Conservation (phyloP, 768 basidiomycete species). For the Psilocybe cyanescens region DNA sequence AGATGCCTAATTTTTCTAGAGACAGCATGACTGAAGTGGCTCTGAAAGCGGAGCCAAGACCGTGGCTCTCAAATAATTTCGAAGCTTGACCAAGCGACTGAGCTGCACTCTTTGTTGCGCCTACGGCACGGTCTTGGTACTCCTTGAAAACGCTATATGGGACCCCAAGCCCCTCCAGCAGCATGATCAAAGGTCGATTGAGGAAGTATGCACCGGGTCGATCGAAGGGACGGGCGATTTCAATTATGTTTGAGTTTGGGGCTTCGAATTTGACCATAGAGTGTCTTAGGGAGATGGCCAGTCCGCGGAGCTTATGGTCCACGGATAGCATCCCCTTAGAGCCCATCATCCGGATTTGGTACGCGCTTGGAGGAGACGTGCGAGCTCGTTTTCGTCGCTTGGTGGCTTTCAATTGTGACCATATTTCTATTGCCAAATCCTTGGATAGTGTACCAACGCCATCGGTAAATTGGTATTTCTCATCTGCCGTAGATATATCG, state of each 20-base stretch:
- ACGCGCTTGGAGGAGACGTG: constrained; percentile 48
- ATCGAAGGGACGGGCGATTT: constrained; percentile 70
- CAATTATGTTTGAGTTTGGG: constrained; percentile 48
- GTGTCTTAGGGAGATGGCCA: constrained; percentile 52
- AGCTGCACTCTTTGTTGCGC: constrained; percentile 46
- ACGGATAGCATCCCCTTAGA: constrained; percentile 70
- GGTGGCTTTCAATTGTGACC: constrained; percentile 39
- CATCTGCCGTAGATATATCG: constrained; percentile 38
- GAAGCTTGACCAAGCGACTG: constrained; percentile 48
- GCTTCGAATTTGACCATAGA: constrained; percentile 76
- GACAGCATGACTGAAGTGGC: constrained; percentile 54
- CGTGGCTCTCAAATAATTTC: constrained; percentile 54
- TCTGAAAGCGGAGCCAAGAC: constrained; percentile 60
- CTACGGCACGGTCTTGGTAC: constrained; percentile 57
- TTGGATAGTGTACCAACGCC: constrained; percentile 69
- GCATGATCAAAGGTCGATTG: constrained; percentile 72
- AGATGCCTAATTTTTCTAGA: constrained; percentile 51
- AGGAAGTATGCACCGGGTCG: constrained; percentile 58
- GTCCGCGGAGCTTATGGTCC: constrained; percentile 53
- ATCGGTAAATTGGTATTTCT: constrained; percentile 63
- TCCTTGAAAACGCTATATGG: constrained; percentile 53
- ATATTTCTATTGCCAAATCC: constrained; percentile 55
- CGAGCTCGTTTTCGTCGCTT: constrained; percentile 36
- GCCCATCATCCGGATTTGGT: constrained; percentile 65
- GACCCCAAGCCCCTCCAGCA: constrained; percentile 63